A percentile compares a stretch with the other conserved stretches of the same genome.
These are phyloP conservation scores for Eremochloa ophiuroides DNA, from an alignment of 176 grass and related monocot genomes.

Conservation along the genomic window DNA sequence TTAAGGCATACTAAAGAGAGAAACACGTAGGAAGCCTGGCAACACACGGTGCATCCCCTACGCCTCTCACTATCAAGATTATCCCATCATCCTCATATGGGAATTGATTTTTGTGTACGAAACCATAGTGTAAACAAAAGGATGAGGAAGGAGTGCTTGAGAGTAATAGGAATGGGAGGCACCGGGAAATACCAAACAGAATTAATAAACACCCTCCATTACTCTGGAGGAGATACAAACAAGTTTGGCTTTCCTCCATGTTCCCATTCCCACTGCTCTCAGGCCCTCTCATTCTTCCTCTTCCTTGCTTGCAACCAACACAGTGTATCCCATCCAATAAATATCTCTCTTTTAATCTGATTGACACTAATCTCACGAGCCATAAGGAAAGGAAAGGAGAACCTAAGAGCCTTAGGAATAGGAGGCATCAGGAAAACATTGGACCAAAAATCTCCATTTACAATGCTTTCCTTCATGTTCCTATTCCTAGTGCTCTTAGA, in stretches of 20 bases:
- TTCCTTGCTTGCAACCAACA: background rate
- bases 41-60: background rate
- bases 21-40: background rate
- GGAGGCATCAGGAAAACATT: slow-evolving; percentile 21
- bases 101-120: background rate
- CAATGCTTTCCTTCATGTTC: slow-evolving; percentile 5
- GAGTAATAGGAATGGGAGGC: background rate
- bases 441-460: background rate
- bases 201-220: background rate
- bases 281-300: background rate
- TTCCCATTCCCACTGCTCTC: slow-evolving; percentile 16
- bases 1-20: background rate
- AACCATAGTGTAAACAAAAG: background rate
- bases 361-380: background rate
- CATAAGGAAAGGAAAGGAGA: slow-evolving; percentile 1
- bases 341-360: background rate
- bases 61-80: background rate
- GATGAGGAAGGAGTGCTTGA: background rate
- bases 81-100: background rate
- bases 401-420: slow-evolving; percentile 13
- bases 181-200: background rate
- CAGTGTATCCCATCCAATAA: background rate
- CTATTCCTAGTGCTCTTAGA: background rate
- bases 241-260: background rate
- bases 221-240: background rate